Base-by-base conservation (phyloP, 2,329 filamentous ascomycete species). In the Lasiodiplodia hormozganensis region DNA sequence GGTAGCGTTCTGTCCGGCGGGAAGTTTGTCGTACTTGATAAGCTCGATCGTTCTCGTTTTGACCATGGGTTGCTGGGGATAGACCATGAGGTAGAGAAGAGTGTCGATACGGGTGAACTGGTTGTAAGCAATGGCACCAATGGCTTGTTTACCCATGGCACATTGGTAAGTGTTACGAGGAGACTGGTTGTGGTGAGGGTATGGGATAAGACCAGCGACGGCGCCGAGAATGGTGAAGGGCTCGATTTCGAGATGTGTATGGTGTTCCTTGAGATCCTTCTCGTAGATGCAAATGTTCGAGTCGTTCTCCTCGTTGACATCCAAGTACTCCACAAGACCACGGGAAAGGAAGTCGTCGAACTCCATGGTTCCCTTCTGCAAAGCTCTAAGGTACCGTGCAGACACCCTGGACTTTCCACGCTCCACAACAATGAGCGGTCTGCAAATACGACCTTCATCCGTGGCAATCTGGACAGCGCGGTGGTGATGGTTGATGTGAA, bases 81-180 rank as follows among this genome's bases (percentile, higher is more conserved):
- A 99, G 3, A 99, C 96, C 83, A 99, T 92, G 1, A 97, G 92
- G 78, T 97, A 98, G 7, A 99, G 88, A 18, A 99, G 85, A 0
- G 95, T 98, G 76, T 99, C 96, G 78, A 99, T 97, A 68, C 96
- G 90, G 75, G 95, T 92, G 82, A 97, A 97, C 79, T 99, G 96
- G 77, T 99, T 99, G 77, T 97, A 97, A 18, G 95, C 96, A 77
- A 99, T 98, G 40, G 95, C 94, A 40, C 96, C 96, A 78, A 99
- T 98, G 49, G 96, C 96, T 91, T 99, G 96, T 83, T 99, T 99
- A 87, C 96, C 96, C 96, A 99, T 99, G 82, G 96, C 96, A 82
- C 95, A 97, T 85, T 98, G 95, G 77, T 99, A 99, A 0, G 96
- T 99, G 78, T 99, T 99, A 86, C 96, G 88, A 11, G 96, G 96